A percentile compares a stretch with the other conserved stretches of the same genome.
phyloP scores from a whole-genome alignment of 148 eudicot genomes.

The Mesembryanthemum crystallinum region DNA sequence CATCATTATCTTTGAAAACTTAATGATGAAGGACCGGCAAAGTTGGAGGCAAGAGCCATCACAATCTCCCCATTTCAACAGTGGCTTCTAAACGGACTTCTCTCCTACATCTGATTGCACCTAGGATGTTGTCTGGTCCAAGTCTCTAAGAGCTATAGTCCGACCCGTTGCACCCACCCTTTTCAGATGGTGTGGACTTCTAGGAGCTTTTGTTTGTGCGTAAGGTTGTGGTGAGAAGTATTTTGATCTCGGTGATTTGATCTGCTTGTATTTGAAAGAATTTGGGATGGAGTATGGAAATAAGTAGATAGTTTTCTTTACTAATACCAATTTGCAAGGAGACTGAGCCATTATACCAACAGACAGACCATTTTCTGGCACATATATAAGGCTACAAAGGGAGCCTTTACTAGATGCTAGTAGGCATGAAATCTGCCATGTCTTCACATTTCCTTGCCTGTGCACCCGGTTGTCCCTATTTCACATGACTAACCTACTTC shows the following conservation, averaged over 20 bases:
- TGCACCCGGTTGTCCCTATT: not conserved
- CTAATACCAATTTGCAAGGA: not conserved
- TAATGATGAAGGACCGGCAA: not conserved
- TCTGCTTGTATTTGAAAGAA: not conserved
- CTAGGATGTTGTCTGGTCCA: not conserved
- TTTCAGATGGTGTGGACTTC: not conserved
- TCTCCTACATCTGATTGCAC: not conserved
- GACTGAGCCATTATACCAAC: not conserved
- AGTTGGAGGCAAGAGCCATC: not conserved
- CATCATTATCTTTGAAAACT: not conserved
- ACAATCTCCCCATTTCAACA: no score
- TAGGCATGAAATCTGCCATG: not conserved
- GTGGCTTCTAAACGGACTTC: not conserved
- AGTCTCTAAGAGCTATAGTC: not conserved
- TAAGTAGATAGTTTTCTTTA: not conserved
- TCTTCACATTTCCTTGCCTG: not conserved
- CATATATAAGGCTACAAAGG: not conserved
- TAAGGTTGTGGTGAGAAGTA: not conserved
- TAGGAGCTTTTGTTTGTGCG: not conserved
- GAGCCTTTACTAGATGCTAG: not conserved
- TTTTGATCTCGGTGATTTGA: not conserved
- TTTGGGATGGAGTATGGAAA: not conserved
- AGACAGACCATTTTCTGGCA: not conserved
- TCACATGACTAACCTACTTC: not conserved
- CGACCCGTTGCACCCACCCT: no score